These are phyloP conservation scores for Antrodiella citrinella DNA, from an alignment of 768 basidiomycete species.

Conservation along the genomic window DNA sequence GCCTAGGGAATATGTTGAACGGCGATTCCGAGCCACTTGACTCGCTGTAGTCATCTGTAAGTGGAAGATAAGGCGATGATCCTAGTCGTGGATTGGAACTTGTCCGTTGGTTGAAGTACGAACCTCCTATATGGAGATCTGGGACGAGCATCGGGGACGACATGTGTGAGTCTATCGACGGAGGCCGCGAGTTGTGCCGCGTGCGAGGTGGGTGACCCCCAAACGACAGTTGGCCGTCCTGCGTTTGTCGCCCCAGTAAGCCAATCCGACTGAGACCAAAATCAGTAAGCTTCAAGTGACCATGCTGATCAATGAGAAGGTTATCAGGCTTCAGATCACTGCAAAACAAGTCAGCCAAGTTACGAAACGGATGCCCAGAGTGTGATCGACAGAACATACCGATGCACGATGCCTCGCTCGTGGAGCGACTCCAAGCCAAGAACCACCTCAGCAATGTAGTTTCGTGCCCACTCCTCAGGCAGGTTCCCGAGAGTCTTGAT, in stretches of 20 bases:
- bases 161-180: conserved; percentile 74
- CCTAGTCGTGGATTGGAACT: conserved; percentile 45
- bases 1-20: conserved; percentile 44
- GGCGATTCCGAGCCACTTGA: conserved; percentile 79
- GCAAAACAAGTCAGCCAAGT: conserved; percentile 5
- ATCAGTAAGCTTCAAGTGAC: conserved; percentile 96
- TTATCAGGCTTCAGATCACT: conserved; percentile 99
- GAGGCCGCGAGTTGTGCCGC: conserved; percentile 65
- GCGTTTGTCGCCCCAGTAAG: conserved; percentile 93
- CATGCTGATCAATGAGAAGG: conserved; percentile 91
- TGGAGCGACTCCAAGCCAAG: conserved; percentile 96
- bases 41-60: conserved; percentile 79
- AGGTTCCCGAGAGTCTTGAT: conserved; percentile 92
- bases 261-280: conserved; percentile 96
- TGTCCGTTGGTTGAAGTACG: conserved; percentile 73
- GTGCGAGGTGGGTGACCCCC: conserved; percentile 34
- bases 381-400: conserved; percentile 42
- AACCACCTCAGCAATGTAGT: conserved; percentile 94
- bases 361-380: not conserved
- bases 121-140: conserved; percentile 53
- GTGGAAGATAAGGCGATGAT: conserved; percentile 58
- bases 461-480: conserved; percentile 94
- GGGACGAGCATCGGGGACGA: conserved; percentile 65
- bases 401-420: conserved; percentile 90
- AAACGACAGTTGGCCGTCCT: conserved; percentile 38